These are phyloP conservation scores for Globisporangium lucens DNA, from an alignment of 352 stramenopile species.

Conservation along the genomic window DNA sequence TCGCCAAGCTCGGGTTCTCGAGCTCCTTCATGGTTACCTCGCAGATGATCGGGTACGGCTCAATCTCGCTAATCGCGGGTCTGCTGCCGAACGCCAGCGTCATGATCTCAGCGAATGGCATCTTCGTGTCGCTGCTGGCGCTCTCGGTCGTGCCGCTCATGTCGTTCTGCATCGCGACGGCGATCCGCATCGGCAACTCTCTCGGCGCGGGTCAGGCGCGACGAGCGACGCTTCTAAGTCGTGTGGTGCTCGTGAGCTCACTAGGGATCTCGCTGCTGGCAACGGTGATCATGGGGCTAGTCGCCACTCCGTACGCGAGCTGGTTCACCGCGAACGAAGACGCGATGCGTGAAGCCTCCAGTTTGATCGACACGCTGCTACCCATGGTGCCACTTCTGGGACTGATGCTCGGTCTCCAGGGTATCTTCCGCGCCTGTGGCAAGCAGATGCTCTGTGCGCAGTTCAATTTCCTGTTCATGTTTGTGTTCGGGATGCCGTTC, in stretches of 20 bases:
- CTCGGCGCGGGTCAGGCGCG: slow-evolving; percentile 25
- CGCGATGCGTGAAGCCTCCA: slow-evolving; percentile 1
- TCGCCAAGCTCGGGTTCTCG: slow-evolving; percentile 15
- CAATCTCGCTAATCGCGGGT: slow-evolving; percentile 24
- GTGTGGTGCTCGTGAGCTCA: slow-evolving; percentile 19
- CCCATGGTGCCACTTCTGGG: slow-evolving; percentile 16
- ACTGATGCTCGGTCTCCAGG: slow-evolving; percentile 15
- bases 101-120: slow-evolving; percentile 34
- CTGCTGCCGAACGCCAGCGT: slow-evolving; percentile 30
- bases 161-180: slow-evolving; percentile 26
- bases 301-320: slow-evolving; percentile 15
- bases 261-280: slow-evolving; percentile 16
- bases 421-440: slow-evolving; percentile 20
- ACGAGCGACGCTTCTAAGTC: slow-evolving; percentile 21
- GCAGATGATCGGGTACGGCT: slow-evolving; percentile 20
- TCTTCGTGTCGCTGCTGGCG: slow-evolving; percentile 27
- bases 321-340: slow-evolving; percentile 18
- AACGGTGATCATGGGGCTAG: slow-evolving; percentile 19
- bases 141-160: slow-evolving; percentile 32
- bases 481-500: slow-evolving; percentile 25
- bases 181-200: slow-evolving; percentile 36
- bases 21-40: slow-evolving; percentile 20
- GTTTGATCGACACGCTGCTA: slow-evolving; percentile 5
- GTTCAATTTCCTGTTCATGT: slow-evolving; percentile 20
- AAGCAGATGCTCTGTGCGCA: slow-evolving; percentile 19